Percentiles rank a stretch among this genome's conserved stretches.
phyloP scores from a whole-genome alignment of 139 green algal species.

The Tetradesmus obliquus region DNA sequence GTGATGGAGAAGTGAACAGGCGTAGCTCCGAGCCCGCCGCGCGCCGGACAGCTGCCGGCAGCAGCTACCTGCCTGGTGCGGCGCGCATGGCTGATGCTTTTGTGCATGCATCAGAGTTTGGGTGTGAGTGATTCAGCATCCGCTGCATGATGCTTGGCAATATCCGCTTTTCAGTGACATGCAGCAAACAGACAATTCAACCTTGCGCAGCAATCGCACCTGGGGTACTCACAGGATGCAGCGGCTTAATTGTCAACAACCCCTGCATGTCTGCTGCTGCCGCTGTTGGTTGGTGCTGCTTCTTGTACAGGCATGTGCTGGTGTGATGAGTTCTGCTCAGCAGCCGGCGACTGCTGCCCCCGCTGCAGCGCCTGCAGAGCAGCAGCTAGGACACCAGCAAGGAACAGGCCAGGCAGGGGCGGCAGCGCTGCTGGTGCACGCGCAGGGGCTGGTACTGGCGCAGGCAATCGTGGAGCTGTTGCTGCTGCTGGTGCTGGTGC shows the following conservation, averaged over 20 bases:
- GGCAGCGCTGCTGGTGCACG: background rate
- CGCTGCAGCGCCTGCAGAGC: background rate
- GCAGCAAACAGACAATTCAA: too few species aligned
- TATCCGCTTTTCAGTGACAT: too few species aligned
- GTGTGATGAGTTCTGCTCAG: conserved; percentile 21
- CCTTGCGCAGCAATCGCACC: too few species aligned
- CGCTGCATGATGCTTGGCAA: background rate
- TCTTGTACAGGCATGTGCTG: conserved; percentile 26
- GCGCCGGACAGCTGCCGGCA: background rate
- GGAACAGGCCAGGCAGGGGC: background rate
- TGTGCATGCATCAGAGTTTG: background rate
- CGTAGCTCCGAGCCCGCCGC: background rate
- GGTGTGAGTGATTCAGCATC: background rate
- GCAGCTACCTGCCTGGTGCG: background rate
- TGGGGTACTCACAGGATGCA: too few species aligned
- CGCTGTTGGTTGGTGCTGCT: background rate
- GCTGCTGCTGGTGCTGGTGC: background rate
- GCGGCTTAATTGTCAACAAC: too few species aligned
- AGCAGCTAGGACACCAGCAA: background rate
- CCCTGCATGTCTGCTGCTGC: background rate
- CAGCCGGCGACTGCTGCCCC: conserved; percentile 29
- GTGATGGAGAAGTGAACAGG: background rate
- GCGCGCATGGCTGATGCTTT: background rate
- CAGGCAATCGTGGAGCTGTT: background rate
- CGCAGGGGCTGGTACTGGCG: background rate